Percentiles rank a stretch among this genome's conserved stretches.
phyloP scores from a whole-genome alignment of 129 eudicot species.

The Tanacetum coccineum region DNA sequence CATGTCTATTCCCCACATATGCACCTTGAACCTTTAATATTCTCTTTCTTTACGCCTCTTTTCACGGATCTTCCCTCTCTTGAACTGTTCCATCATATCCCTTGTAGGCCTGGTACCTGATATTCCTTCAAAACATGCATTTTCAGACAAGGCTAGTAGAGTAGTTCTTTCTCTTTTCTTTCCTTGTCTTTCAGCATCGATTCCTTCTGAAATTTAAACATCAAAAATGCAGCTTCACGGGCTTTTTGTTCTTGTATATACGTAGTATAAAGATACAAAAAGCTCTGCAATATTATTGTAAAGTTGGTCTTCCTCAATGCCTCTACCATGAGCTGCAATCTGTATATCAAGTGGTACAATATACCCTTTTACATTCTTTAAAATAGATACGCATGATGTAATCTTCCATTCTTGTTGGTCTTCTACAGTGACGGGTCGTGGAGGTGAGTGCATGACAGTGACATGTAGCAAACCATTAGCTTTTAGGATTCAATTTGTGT shows the following conservation, averaged over 20 bases:
- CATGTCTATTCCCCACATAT: too few species aligned
- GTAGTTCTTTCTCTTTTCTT: slow-evolving; percentile 78
- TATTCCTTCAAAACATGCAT: slow-evolving; percentile 77
- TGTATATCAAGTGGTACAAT: slow-evolving; percentile 88
- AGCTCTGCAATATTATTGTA: slow-evolving; percentile 80
- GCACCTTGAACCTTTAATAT: too few species aligned
- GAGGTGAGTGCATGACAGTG: slow-evolving; percentile 90
- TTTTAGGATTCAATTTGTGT: slow-evolving; percentile 82
- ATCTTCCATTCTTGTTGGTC: slow-evolving; percentile 96
- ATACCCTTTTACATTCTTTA: slow-evolving; percentile 89
- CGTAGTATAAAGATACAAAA: slow-evolving; percentile 74
- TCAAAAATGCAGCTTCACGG: slow-evolving; percentile 49
- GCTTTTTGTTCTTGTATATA: slow-evolving; percentile 86
- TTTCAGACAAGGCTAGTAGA: slow-evolving; percentile 70
- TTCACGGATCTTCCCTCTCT: slow-evolving; percentile 80
- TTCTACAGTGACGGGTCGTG: slow-evolving; percentile 86
- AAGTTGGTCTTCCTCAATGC: slow-evolving; percentile 79
- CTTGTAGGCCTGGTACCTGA: slow-evolving; percentile 39
- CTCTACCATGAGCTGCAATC: slow-evolving; percentile 87
- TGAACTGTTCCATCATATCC: slow-evolving; percentile 37
- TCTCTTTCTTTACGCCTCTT: slow-evolving; percentile 79
- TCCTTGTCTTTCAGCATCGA: slow-evolving; percentile 86
- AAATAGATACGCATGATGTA: slow-evolving; percentile 84
- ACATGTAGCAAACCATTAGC: slow-evolving; percentile 89
- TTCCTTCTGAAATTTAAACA: slow-evolving; percentile 81